Conservation (phyloP, 106 monocot species). For the Amphibolis antarctica region DNA sequence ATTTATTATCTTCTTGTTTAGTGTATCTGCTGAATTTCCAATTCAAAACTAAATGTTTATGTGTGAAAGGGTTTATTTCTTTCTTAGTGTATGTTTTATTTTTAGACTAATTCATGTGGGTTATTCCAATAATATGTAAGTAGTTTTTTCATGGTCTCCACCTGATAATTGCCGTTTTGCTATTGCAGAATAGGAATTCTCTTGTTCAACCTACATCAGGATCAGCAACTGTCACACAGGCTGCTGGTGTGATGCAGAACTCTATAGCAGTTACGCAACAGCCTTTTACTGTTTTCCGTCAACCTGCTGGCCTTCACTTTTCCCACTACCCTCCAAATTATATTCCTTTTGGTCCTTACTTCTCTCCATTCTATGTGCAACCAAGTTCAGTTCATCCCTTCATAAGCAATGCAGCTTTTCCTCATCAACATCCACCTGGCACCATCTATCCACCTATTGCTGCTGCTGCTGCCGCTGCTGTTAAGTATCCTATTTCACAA, state of each 20-base stretch:
- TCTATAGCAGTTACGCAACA: constrained; percentile 49
- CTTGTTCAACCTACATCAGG: constrained; percentile 31
- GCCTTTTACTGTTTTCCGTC: constrained; percentile 65
- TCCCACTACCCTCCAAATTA: constrained; percentile 76
- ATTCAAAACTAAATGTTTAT: no score
- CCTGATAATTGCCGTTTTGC: not conserved
- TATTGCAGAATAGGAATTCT: constrained; percentile 41
- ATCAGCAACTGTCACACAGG: constrained; percentile 32
- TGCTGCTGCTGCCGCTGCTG: constrained; percentile 26
- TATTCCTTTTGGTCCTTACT: constrained; percentile 62
- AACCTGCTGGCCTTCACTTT: constrained; percentile 61
- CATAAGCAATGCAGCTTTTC: constrained; percentile 48
- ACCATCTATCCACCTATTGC: constrained; percentile 42
- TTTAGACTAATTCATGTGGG: no score
- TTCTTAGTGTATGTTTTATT: no score
- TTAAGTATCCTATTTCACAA: constrained; percentile 53
- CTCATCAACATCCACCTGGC: constrained; percentile 62
- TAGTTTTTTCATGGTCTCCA: not conserved
- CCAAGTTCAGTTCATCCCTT: constrained; percentile 58
- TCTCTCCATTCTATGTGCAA: constrained; percentile 63
- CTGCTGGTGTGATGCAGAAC: constrained; percentile 34
- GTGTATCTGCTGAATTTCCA: no score
- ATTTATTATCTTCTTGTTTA: not conserved
- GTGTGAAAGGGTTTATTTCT: no score
- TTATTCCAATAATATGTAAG: no score